Conservation (phyloP, 768 basidiomycete species). For the Pisolithus tinctorius region DNA sequence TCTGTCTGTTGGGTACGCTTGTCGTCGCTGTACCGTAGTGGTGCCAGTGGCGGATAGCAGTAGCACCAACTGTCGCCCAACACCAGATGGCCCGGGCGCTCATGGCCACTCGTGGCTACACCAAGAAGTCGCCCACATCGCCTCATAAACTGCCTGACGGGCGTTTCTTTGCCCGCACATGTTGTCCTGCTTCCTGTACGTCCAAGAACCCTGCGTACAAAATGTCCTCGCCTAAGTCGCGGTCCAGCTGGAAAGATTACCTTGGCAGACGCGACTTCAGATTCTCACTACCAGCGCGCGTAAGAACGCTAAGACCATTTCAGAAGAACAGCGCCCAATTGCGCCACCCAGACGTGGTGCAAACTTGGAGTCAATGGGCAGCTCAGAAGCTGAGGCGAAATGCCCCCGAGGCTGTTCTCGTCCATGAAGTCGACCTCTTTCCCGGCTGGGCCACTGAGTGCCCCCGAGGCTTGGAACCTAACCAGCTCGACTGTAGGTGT, state of each 20-base stretch:
- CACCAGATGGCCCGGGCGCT: no score
- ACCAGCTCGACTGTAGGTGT: conserved; percentile 22
- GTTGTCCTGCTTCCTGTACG: background rate
- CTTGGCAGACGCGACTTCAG: conserved; percentile 38
- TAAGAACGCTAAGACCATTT: conserved; percentile 8
- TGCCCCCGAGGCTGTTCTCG: conserved; percentile 14
- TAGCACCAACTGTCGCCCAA: no score
- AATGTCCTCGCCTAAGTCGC: conserved; percentile 19
- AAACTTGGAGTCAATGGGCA: conserved; percentile 60
- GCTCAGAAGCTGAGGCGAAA: conserved; percentile 44
- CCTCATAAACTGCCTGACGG: background rate
- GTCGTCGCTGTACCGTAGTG: background rate
- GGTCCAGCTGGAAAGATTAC: conserved; percentile 42
- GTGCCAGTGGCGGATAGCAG: background rate
- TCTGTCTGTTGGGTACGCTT: background rate
- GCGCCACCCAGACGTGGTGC: conserved; percentile 19
- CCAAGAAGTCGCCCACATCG: no score
- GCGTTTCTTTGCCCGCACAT: background rate
- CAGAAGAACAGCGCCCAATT: conserved; percentile 16
- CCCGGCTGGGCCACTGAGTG: conserved; percentile 75
- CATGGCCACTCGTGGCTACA: no score
- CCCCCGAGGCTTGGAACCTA: conserved; percentile 25
- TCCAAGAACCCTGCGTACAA: conserved; percentile 1
- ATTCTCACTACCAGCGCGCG: conserved; percentile 15
- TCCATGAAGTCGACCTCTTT: conserved; percentile 55